phyloP scores from a whole-genome alignment of 306 rosid species.

The Casuarina glauca region DNA sequence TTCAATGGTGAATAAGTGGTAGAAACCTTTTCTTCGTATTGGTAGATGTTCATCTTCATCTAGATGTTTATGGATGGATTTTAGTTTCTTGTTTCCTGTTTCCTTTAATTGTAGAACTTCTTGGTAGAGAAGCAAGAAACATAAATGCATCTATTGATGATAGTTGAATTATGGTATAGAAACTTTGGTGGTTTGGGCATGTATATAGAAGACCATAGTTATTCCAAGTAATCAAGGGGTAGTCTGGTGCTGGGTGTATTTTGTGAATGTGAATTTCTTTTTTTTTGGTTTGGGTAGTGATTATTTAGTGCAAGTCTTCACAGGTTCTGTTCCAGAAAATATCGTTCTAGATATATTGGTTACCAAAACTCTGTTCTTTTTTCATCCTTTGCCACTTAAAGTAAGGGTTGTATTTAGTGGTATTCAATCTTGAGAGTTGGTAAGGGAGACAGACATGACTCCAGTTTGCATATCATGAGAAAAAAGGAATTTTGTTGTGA shows the following conservation, averaged over 20 bases:
- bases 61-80: not conserved
- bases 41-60: not conserved
- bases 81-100: not conserved
- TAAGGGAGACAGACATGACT: not conserved
- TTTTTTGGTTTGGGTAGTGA: no score
- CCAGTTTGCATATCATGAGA: not conserved
- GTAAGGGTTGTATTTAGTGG: not conserved
- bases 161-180: not conserved
- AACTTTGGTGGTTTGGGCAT: not conserved
- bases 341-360: not conserved
- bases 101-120: not conserved
- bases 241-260: not conserved
- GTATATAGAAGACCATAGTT: not conserved
- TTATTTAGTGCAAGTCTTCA: not conserved
- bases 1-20: not conserved
- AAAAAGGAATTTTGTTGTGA: not conserved
- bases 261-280: not conserved
- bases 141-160: not conserved
- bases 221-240: slow-evolving; percentile 2
- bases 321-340: not conserved
- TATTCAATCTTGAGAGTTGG: not conserved
- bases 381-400: not conserved
- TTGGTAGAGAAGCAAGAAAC: not conserved
- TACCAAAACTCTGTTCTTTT: not conserved
- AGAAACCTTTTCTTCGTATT: not conserved